A percentile compares a stretch with the other conserved stretches of the same genome.
Conservation (phyloP, 169 alveolate genomes). For the Cryptosporidium bovis region DNA sequence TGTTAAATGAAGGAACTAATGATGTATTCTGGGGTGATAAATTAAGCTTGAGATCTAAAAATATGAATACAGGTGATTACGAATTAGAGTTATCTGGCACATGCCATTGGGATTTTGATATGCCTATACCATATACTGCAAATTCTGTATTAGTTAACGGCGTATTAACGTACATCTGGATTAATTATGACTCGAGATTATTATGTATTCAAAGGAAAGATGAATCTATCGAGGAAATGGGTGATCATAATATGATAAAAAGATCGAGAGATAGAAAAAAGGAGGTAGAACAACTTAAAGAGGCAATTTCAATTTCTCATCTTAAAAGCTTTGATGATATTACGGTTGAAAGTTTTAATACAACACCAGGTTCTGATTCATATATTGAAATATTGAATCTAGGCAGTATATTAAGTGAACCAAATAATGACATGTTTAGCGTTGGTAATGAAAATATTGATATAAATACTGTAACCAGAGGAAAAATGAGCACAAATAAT, state of each 20-base stretch:
- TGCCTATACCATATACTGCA: conserved; percentile 73
- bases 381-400: conserved; percentile 44
- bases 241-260: conserved; percentile 1
- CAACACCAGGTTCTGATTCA: conserved; percentile 55
- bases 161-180: conserved; percentile 59
- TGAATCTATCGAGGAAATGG: conserved; percentile 6
- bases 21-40: conserved; percentile 70
- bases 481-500: not conserved
- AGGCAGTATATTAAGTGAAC: conserved; percentile 7
- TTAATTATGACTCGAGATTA: conserved; percentile 49
- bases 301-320: not conserved
- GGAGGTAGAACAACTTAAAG: conserved; percentile 6
- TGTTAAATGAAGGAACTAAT: conserved; percentile 43
- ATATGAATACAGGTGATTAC: conserved; percentile 9
- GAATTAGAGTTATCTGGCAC: not conserved
- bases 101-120: conserved; percentile 68
- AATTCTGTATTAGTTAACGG: conserved; percentile 43
- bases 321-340: conserved; percentile 16
- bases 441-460: not conserved
- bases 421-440: not conserved
- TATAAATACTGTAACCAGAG: conserved; percentile 34
- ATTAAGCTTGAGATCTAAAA: conserved; percentile 18
- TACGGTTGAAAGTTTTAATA: conserved; percentile 24
- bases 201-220: conserved; percentile 62
- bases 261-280: not conserved